Evolutionary conservation across 2,329 filamentous ascomycete species (phyloP).

Genomic region (Fusarium equiseti): DNA sequence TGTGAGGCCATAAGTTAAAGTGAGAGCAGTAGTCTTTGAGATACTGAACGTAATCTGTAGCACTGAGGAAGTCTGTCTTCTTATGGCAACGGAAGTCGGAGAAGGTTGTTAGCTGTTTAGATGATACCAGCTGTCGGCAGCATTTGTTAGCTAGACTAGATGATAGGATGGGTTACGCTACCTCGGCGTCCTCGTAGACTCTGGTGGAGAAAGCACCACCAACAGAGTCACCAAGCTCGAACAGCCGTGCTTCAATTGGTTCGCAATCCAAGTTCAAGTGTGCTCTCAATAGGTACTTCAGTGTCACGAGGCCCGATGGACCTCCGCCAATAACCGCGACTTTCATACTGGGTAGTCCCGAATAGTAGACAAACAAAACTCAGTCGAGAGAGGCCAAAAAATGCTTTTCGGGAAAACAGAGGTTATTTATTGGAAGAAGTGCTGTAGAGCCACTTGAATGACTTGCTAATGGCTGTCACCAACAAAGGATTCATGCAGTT

Average conservation of each 20-base stretch:
- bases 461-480: not conserved
- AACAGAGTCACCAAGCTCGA: not conserved
- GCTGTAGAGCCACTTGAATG: not conserved
- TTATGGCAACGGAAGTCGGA: not conserved
- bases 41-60: not conserved
- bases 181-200: not conserved
- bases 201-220: not conserved
- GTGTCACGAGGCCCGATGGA: not conserved
- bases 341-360: not conserved
- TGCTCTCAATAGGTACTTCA: not conserved
- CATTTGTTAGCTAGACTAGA: not conserved
- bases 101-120: not conserved
- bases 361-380: not conserved
- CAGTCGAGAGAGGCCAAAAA: not conserved
- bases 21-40: not conserved
- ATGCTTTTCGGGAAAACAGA: not conserved
- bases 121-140: not conserved
- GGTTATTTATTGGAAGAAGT: not conserved
- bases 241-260: not conserved
- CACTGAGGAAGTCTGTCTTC: not conserved
- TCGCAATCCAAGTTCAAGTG: not conserved
- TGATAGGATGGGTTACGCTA: not conserved
- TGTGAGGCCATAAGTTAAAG: not conserved
- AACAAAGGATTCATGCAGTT: not conserved
- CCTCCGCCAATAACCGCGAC: constrained; percentile 1